Percentiles rank a stretch among this genome's conserved stretches.
These are phyloP conservation scores for Apiospora koreana DNA, from an alignment of 2,329 filamentous ascomycete genomes.

Conservation along the genomic window DNA sequence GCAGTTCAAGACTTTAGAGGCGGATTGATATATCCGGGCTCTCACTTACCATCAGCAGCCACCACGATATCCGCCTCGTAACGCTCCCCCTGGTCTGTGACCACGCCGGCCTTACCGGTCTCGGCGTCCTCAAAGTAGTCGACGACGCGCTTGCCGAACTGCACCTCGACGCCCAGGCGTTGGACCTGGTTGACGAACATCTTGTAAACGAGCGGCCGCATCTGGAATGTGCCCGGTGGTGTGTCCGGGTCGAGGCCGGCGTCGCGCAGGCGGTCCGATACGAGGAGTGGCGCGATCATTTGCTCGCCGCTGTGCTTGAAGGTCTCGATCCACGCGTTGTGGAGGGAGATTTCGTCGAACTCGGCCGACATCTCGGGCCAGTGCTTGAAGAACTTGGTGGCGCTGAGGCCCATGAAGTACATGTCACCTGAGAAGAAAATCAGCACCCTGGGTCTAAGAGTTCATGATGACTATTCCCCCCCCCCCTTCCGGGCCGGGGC, in stretches of 20 bases:
- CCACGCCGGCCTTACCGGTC: conserved; percentile 43
- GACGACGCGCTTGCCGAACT: conserved; percentile 47
- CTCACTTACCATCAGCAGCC: conserved; percentile 41
- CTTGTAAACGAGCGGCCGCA: conserved; percentile 55
- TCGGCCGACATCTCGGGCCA: conserved; percentile 54
- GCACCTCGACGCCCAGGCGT: conserved; percentile 46
- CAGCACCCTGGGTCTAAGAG: not conserved
- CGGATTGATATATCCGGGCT: too few species aligned
- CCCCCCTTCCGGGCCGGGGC: not conserved
- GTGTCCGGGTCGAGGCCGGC: conserved; percentile 41
- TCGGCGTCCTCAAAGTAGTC: conserved; percentile 51
- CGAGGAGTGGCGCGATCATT: conserved; percentile 48
- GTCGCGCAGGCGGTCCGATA: conserved; percentile 48
- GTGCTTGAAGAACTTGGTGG: conserved; percentile 55
- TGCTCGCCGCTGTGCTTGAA: conserved; percentile 54
- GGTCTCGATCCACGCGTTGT: conserved; percentile 56
- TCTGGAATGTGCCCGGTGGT: conserved; percentile 55
- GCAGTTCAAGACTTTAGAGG: not conserved
- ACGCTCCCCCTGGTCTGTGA: conserved; percentile 49
- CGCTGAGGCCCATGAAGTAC: conserved; percentile 60
- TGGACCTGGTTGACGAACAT: conserved; percentile 54
- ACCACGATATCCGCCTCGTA: conserved; percentile 49
- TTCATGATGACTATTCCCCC: not conserved
- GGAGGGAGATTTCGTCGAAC: conserved; percentile 52
- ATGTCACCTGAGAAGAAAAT: conserved; percentile 47